Conservation (phyloP, 1,284 basidiomycete species). For the Ustilago xerochloae region DNA sequence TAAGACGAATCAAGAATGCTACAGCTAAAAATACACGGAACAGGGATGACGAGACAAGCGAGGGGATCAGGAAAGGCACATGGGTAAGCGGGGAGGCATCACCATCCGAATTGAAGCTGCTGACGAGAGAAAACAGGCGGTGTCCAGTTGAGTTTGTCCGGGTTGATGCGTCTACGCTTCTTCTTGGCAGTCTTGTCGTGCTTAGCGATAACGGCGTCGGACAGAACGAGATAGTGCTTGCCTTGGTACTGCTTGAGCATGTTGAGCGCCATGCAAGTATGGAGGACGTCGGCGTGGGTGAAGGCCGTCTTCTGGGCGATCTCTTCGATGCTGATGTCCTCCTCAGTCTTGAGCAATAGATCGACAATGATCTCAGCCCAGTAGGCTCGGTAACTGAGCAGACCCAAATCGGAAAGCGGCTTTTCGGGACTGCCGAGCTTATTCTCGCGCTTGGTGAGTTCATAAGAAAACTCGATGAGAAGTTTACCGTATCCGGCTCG, state of each 20-base stretch:
- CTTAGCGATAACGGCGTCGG: slow-evolving; percentile 89
- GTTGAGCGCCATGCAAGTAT: slow-evolving; percentile 95
- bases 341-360: slow-evolving; percentile 76
- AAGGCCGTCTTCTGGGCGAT: slow-evolving; percentile 97
- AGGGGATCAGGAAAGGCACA: not conserved
- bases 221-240: slow-evolving; percentile 91
- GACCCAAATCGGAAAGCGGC: slow-evolving; percentile 91
- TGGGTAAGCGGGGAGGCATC: not conserved
- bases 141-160: slow-evolving; percentile 86
- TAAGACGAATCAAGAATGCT: not conserved
- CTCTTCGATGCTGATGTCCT: slow-evolving; percentile 91
- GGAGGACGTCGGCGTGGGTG: slow-evolving; percentile 95
- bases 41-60: not conserved
- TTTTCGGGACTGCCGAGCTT: slow-evolving; percentile 98
- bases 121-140: slow-evolving; percentile 72
- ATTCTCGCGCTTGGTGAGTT: slow-evolving; percentile 93
- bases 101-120: slow-evolving; percentile 65
- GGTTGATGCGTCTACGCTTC: slow-evolving; percentile 80
- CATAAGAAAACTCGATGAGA: slow-evolving; percentile 98
- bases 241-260: slow-evolving; percentile 97
- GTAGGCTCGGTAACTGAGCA: slow-evolving; percentile 93
- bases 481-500: slow-evolving; percentile 94
- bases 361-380: slow-evolving; percentile 98
- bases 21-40: slow-evolving; percentile 11
- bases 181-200: slow-evolving; percentile 87